Percentiles rank a stretch among this genome's conserved stretches.
Conservation (phyloP, 495 filamentous ascomycete species). For the Venustampulla echinocandica region DNA sequence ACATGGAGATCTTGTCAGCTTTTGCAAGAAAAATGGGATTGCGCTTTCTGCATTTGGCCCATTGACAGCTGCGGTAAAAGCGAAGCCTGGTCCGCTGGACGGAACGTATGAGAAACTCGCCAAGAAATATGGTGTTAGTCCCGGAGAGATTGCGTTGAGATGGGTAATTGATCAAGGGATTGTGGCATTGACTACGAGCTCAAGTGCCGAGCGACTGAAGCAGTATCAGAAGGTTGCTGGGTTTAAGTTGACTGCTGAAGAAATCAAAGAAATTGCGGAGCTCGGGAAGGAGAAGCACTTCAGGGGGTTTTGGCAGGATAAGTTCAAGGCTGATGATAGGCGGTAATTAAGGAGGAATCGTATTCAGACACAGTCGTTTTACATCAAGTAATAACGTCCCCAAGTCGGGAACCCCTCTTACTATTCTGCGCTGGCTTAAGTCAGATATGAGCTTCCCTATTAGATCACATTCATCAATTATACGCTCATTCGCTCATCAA, state of each 20-base stretch:
- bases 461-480: too few species aligned
- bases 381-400: too few species aligned
- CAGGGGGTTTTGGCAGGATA: conserved; percentile 56
- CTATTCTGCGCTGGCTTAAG: too few species aligned
- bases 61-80: conserved; percentile 57
- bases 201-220: conserved; percentile 59
- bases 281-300: conserved; percentile 59
- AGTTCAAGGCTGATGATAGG: conserved; percentile 52
- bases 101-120: conserved; percentile 49
- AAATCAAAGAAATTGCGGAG: conserved; percentile 57
- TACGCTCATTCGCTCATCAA: too few species aligned
- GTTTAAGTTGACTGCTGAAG: conserved; percentile 64
- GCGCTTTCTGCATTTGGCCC: conserved; percentile 61
- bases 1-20: conserved; percentile 55
- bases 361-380: too few species aligned
- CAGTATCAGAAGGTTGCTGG: conserved; percentile 48
- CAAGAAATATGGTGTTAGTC: conserved; percentile 67
- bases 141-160: conserved; percentile 59
- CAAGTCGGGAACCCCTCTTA: too few species aligned
- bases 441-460: too few species aligned
- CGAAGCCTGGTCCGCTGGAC: conserved; percentile 60
- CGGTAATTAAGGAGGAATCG: too few species aligned
- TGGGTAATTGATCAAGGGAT: conserved; percentile 77
- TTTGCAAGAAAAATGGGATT: conserved; percentile 59
- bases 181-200: conserved; percentile 70